Percentiles rank a stretch among this genome's conserved stretches.
phyloP scores from a whole-genome alignment of 495 filamentous ascomycete species.

The Neurospora pannonica region DNA sequence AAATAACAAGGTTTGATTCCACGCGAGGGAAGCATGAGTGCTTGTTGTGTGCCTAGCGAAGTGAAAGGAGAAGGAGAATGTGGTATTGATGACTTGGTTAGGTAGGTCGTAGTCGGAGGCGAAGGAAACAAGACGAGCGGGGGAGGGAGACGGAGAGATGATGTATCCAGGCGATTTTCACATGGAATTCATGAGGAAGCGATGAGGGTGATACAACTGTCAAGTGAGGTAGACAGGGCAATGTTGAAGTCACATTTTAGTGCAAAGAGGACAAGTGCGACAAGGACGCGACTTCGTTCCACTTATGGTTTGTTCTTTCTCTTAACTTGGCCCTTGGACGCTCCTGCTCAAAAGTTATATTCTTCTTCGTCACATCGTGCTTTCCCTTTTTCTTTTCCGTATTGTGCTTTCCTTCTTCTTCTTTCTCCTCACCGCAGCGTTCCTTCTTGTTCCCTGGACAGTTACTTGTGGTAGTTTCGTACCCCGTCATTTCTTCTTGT shows the following conservation, averaged over 20 bases:
- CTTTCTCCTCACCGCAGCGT: neutral
- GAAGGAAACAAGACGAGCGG: too few relatives aligned
- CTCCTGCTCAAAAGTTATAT: neutral
- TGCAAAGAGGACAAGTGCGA: neutral
- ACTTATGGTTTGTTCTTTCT: neutral
- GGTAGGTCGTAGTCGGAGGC: too few relatives aligned
- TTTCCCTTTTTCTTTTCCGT: neutral
- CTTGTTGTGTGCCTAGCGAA: too few relatives aligned
- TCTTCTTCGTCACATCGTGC: neutral
- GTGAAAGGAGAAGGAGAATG: too few relatives aligned
- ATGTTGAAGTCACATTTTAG: neutral
- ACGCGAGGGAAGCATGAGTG: too few relatives aligned
- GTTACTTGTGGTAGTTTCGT: too few relatives aligned
- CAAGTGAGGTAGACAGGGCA: neutral
- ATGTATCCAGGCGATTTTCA: too few relatives aligned
- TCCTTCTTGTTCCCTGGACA: neutral
- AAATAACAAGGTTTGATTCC: too few relatives aligned
- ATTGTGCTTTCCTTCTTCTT: neutral
- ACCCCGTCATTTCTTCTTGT: neutral
- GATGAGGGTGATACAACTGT: neutral
- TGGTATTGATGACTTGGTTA: too few relatives aligned
- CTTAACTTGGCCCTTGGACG: neutral
- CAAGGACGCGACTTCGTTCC: neutral
- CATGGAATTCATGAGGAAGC: neutral
- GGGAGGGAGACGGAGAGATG: too few relatives aligned